Conservation (phyloP, 108 stramenopile genomes). For the Pseudonitzschia multiseries region DNA sequence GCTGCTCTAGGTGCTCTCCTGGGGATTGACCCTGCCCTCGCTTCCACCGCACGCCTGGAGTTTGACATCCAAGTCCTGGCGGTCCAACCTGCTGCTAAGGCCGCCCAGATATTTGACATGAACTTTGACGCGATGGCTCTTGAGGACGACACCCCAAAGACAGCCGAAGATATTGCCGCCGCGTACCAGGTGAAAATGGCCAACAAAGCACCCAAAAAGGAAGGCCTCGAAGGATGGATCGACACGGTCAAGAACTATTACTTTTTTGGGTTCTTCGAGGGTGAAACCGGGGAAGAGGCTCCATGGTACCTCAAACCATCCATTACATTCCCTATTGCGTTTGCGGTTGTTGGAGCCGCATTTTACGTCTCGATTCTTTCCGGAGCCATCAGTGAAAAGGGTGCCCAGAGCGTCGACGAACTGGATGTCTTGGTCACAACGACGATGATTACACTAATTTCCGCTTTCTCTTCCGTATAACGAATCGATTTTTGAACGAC, state of each 20-base stretch:
- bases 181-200: slow-evolving; percentile 67
- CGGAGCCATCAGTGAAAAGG: slow-evolving; percentile 80
- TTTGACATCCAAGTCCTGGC: slow-evolving; percentile 62
- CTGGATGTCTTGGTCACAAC: slow-evolving; percentile 69
- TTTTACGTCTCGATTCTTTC: slow-evolving; percentile 69
- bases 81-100: slow-evolving; percentile 38
- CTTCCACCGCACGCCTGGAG: slow-evolving; percentile 25
- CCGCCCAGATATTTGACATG: slow-evolving; percentile 22
- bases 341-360: slow-evolving; percentile 81
- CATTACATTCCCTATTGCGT: slow-evolving; percentile 92
- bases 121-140: slow-evolving; percentile 36
- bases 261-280: slow-evolving; percentile 94
- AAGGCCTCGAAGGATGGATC: slow-evolving; percentile 69
- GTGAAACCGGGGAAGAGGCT: slow-evolving; percentile 87
- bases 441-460: too few species aligned
- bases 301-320: slow-evolving; percentile 92
- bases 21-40: neutral
- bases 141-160: slow-evolving; percentile 26
- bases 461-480: too few species aligned
- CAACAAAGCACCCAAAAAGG: slow-evolving; percentile 54
- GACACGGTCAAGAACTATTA: slow-evolving; percentile 81
- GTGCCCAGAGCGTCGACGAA: slow-evolving; percentile 70
- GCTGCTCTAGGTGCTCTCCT: neutral
- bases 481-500: too few species aligned
- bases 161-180: slow-evolving; percentile 70